Percentiles rank a stretch among this genome's conserved stretches.
Conservation (phyloP, 495 filamentous ascomycete species). For the Xylaria longipes region DNA sequence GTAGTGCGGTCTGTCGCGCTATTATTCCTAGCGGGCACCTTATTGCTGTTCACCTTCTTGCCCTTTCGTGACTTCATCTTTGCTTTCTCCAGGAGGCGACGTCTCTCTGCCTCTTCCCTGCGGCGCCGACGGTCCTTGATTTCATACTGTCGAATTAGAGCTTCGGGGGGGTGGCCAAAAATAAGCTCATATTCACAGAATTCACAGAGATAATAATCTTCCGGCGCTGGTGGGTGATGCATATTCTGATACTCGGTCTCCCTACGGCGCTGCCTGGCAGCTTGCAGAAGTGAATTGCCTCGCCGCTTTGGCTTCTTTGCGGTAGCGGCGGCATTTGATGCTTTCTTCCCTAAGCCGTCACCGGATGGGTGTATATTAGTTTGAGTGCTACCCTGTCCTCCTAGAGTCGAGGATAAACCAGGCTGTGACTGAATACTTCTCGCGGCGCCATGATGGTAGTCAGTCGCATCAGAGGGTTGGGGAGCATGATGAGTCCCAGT, state of each 20-base stretch:
- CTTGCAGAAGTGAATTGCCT: slow-evolving; percentile 39
- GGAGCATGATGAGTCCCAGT: slow-evolving; percentile 26
- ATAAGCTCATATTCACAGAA: slow-evolving; percentile 90
- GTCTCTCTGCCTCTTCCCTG: slow-evolving; percentile 80
- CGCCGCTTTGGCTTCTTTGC: slow-evolving; percentile 38
- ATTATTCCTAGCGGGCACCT: slow-evolving; percentile 63
- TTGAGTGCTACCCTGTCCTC: slow-evolving; percentile 24
- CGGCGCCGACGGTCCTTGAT: slow-evolving; percentile 89
- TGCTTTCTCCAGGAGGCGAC: slow-evolving; percentile 86
- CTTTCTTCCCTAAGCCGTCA: slow-evolving; percentile 24
- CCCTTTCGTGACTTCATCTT: slow-evolving; percentile 93
- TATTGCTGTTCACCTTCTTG: slow-evolving; percentile 63
- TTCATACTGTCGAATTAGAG: slow-evolving; percentile 90
- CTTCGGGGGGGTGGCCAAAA: slow-evolving; percentile 80
- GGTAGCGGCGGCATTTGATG: slow-evolving; percentile 24
- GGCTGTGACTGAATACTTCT: slow-evolving; percentile 26
- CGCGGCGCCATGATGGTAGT: slow-evolving; percentile 24
- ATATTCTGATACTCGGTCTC: slow-evolving; percentile 65
- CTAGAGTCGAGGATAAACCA: slow-evolving; percentile 19
- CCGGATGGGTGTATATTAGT: slow-evolving; percentile 17
- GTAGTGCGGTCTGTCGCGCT: slow-evolving; percentile 37
- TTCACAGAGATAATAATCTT: slow-evolving; percentile 93
- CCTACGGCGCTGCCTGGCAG: slow-evolving; percentile 48
- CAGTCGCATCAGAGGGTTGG: slow-evolving; percentile 17
- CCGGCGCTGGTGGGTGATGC: slow-evolving; percentile 72